A percentile compares a stretch with the other conserved stretches of the same genome.
phyloP scores from a whole-genome alignment of 495 filamentous ascomycete species.

The Hypoxylon perforatum region DNA sequence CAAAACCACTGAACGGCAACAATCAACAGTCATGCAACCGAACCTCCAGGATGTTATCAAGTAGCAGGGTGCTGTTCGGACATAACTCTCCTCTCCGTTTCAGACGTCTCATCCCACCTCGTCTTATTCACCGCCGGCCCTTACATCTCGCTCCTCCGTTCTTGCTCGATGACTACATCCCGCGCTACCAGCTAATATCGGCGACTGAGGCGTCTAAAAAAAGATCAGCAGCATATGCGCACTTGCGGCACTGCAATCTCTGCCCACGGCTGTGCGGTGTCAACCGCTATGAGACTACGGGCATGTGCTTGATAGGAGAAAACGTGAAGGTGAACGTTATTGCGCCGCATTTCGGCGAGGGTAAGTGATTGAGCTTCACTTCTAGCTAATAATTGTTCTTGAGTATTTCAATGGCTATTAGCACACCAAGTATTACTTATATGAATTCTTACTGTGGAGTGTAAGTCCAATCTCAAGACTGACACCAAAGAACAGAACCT shows the following conservation, averaged over 20 bases:
- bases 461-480: conserved; percentile 12
- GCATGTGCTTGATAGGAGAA: conserved; percentile 77
- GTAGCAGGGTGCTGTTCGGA: conserved; percentile 28
- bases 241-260: conserved; percentile 78
- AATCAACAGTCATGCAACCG: conserved; percentile 15
- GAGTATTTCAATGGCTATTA: too few relatives aligned
- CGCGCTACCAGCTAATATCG: conserved; percentile 71
- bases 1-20: not conserved
- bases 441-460: not conserved
- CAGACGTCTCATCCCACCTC: conserved; percentile 3
- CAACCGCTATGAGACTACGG: conserved; percentile 77
- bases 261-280: conserved; percentile 79
- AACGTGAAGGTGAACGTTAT: conserved; percentile 80
- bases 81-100: not conserved
- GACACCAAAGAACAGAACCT: conserved; percentile 62
- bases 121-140: conserved; percentile 17
- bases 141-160: conserved; percentile 81
- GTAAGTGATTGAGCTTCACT: conserved; percentile 47
- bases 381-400: not conserved
- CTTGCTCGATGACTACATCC: conserved; percentile 77
- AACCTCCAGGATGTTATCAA: conserved; percentile 38
- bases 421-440: not conserved
- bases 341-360: conserved; percentile 77
- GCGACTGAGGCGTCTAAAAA: conserved; percentile 71
- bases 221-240: conserved; percentile 72